phyloP scores from a whole-genome alignment of 495 filamentous ascomycete species.

The Pseudoneurospora amorphoporcata region DNA sequence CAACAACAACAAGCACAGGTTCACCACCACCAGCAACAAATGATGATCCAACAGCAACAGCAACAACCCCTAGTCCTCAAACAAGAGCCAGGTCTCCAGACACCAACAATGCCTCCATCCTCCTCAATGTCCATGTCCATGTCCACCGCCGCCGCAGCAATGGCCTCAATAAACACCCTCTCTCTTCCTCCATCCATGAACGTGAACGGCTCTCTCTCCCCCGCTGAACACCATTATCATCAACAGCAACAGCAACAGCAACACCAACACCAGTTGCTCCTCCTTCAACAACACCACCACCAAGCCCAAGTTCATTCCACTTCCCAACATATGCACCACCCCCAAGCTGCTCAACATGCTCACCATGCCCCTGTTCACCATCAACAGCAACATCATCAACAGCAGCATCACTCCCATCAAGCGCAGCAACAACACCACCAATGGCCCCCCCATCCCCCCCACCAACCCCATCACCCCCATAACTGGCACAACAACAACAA shows the following conservation, averaged over 20 bases:
- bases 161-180: neutral
- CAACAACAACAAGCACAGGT: too few species aligned
- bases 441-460: neutral
- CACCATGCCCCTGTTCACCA: neutral
- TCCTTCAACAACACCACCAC: neutral
- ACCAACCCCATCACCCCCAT: neutral
- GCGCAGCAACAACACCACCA: slow-evolving; percentile 8
- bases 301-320: neutral
- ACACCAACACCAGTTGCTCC: neutral
- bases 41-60: neutral
- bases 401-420: neutral
- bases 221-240: neutral
- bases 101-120: neutral
- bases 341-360: neutral
- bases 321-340: neutral
- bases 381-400: neutral
- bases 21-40: slow-evolving; percentile 10
- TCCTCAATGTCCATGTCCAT: neutral
- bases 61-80: neutral
- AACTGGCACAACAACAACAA: neutral
- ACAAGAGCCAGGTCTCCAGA: neutral
- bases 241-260: neutral
- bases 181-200: neutral
- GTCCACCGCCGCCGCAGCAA: neutral
- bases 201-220: neutral